phyloP scores from a whole-genome alignment of 2,329 filamentous ascomycete species.

The Clonostachys rhizophaga region DNA sequence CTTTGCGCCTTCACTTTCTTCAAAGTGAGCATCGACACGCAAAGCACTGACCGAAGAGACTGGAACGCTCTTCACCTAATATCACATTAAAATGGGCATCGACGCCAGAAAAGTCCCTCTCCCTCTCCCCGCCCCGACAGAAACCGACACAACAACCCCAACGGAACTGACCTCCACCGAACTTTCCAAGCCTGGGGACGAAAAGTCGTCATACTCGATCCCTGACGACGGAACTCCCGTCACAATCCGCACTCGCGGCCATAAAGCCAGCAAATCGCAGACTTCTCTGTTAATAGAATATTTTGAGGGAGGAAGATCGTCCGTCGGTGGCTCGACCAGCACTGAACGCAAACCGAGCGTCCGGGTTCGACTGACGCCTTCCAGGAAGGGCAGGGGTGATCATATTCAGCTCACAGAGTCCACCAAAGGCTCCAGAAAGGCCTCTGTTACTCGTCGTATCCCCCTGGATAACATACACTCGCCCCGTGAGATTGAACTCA shows the following conservation, averaged over 20 bases:
- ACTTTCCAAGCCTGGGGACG: constrained; percentile 62
- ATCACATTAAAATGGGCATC: constrained; percentile 38
- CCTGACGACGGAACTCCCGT: constrained; percentile 87
- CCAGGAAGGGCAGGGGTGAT: constrained; percentile 63
- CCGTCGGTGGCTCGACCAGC: constrained; percentile 37
- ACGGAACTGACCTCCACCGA: constrained; percentile 61
- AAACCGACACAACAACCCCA: constrained; percentile 63
- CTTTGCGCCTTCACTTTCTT: too few species aligned
- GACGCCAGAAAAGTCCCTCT: constrained; percentile 53
- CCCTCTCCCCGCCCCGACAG: constrained; percentile 72
- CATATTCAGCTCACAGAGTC: constrained; percentile 85
- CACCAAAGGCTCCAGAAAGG: constrained; percentile 66
- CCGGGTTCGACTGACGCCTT: constrained; percentile 73
- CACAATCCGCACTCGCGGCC: constrained; percentile 77
- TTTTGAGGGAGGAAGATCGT: constrained; percentile 73
- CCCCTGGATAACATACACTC: constrained; percentile 32
- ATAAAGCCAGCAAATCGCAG: constrained; percentile 63
- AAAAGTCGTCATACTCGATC: constrained; percentile 72
- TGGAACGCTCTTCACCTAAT: too few species aligned
- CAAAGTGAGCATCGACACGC: too few species aligned
- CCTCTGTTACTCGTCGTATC: constrained; percentile 50
- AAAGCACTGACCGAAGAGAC: too few species aligned
- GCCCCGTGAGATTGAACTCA: constrained; percentile 6
- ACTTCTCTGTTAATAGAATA: constrained; percentile 93
- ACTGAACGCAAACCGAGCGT: constrained; percentile 76